Percentiles rank a stretch among this genome's conserved stretches.
Evolutionary conservation across 176 grass and related monocot genomes (phyloP).

Genomic region (Bolboschoenus planiculmis): DNA sequence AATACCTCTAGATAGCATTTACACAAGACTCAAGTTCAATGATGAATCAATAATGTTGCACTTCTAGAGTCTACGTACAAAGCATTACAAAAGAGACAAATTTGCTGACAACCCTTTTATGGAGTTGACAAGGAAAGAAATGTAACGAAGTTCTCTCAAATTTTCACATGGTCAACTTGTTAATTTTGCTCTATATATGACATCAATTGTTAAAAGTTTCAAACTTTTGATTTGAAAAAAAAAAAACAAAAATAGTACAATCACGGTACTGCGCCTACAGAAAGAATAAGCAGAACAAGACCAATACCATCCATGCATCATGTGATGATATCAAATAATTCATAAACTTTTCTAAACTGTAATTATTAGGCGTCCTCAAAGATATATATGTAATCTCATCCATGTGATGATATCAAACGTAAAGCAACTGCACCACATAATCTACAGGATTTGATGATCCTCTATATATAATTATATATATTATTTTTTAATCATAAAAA

Average conservation of each 20-base stretch:
- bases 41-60: not conserved
- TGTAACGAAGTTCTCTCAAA: not conserved
- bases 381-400: not conserved
- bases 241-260: not conserved
- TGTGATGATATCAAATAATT: not conserved
- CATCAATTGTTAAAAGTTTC: not conserved
- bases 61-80: not conserved
- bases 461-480: not conserved
- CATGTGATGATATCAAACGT: not conserved
- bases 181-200: not conserved
- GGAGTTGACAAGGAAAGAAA: not conserved
- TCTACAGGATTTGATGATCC: not conserved
- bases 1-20: too few species aligned
- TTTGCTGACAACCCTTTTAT: not conserved
- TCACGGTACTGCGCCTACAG: not conserved
- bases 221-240: not conserved
- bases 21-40: not conserved
- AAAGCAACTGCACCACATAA: not conserved
- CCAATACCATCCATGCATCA: not conserved
- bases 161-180: not conserved
- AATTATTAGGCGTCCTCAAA: not conserved
- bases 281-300: not conserved
- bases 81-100: not conserved
- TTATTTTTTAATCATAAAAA: not conserved
- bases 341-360: not conserved